Evolutionary conservation across 23 red algal species (phyloP).

Genomic region (Gracilaria vermiculophylla): DNA sequence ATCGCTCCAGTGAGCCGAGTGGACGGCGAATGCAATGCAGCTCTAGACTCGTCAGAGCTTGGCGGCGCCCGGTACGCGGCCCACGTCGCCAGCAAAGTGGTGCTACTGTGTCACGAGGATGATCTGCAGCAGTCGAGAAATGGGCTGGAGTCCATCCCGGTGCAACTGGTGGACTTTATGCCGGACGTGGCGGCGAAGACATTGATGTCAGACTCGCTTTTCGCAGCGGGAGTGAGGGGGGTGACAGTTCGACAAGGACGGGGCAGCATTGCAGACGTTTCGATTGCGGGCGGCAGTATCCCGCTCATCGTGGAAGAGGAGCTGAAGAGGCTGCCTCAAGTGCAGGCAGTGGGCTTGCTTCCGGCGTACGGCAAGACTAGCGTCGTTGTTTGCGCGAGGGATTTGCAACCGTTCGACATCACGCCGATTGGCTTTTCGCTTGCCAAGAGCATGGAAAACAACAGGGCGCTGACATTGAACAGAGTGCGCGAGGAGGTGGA

Average conservation of each 20-base stretch:
- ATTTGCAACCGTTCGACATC: conserved; percentile 47
- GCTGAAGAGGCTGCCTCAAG: conserved; percentile 11
- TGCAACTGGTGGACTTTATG: conserved; percentile 22
- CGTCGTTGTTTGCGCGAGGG: conserved; percentile 24
- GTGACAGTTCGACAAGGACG: neutral
- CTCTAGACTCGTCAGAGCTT: conserved; percentile 8
- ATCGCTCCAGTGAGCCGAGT: conserved; percentile 34
- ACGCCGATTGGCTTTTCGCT: conserved; percentile 20
- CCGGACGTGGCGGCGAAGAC: neutral
- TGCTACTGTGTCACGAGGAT: conserved; percentile 35
- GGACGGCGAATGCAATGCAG: conserved; percentile 36
- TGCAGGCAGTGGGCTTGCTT: conserved; percentile 15
- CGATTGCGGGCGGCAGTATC: neutral
- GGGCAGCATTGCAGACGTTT: conserved; percentile 26
- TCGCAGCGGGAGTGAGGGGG: conserved; percentile 19
- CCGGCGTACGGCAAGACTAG: conserved; percentile 35
- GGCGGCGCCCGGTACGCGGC: conserved; percentile 33
- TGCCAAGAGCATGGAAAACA: neutral
- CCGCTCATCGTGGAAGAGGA: conserved; percentile 2
- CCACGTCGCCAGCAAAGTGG: conserved; percentile 29
- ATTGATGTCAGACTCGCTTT: conserved; percentile 30
- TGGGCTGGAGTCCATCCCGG: conserved; percentile 23
- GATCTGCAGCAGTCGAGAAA: neutral
- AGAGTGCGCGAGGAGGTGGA: neutral
- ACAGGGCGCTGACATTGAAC: neutral